Base-by-base conservation (phyloP, 225 moss, liverwort and hornwort genomes). In the Antitrichia curtipendula region DNA sequence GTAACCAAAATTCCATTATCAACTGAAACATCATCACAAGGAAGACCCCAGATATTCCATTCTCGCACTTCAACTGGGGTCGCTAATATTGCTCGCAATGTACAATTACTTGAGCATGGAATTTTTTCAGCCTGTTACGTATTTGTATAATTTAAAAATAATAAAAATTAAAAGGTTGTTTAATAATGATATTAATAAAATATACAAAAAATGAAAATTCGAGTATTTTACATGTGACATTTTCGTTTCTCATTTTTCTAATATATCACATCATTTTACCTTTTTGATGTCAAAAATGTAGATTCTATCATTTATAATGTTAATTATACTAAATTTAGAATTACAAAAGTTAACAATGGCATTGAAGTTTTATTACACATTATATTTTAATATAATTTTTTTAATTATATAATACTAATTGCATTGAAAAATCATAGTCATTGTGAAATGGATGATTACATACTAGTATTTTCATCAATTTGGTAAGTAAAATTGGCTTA, bases 31-130 rank as follows among this genome's bases (percentile, higher is more conserved):
- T 94, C 93, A 82, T 98, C 98, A 4, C 92, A 94, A 38, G 98
- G 98, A 78, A 98, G 96, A 38, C 98, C 98, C 95, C 97, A 98
- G 71, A 98, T 98, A 84, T 94, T 97, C 97, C 98, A 98, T 80
- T 98, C 98, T 65, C 95, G 91, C 2, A 98, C 95, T 88, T 98
- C 98, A 59, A 98, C 91, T 5, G 97, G 94, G 13, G 96, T 92
- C 78, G 98, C 78, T 79, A 98, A 85, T 43, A 96, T 96, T 36
- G 93, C 95, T 91, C 95, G 89, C 34, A 98, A 80, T 0, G 95
- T 91, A 72, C 87, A 98, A 90, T 96, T 95, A 50, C 83, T 82
- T 19, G 97, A 98, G 16, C 97, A 97, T 38, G 96, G 97, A 70
- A 98, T 97, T 23, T 91, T 89, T 64, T 95, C 91, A 78, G 50